Evolutionary conservation across 164 flowering plant species (phyloP).

Genomic region (Chimonanthus salicifolius): DNA sequence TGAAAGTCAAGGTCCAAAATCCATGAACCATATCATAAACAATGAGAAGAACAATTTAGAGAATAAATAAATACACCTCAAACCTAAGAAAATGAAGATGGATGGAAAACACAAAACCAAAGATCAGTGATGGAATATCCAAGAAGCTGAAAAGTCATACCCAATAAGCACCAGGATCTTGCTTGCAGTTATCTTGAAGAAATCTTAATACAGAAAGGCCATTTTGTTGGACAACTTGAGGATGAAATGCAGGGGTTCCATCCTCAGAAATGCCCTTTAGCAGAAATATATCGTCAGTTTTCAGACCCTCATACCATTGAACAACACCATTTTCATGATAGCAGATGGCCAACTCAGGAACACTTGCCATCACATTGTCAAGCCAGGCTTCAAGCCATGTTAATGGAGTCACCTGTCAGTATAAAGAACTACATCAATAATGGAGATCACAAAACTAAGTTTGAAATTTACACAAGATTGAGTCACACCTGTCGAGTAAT

Average conservation of each 20-base stretch:
- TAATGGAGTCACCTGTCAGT: slow-evolving; percentile 71
- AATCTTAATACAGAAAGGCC: slow-evolving; percentile 93
- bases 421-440: not conserved
- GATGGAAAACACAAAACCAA: slow-evolving; percentile 5
- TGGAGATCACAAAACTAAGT: not conserved
- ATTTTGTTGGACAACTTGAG: slow-evolving; percentile 95
- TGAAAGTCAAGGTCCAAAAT: not conserved
- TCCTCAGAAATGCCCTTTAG: slow-evolving; percentile 88
- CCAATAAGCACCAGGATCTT: slow-evolving; percentile 99
- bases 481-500: slow-evolving; percentile 27
- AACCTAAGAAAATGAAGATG: slow-evolving; percentile 3
- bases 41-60: not conserved
- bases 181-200: slow-evolving; percentile 94
- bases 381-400: slow-evolving; percentile 99
- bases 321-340: slow-evolving; percentile 94
- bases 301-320: slow-evolving; percentile 91
- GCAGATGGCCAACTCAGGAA: slow-evolving; percentile 94
- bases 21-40: not conserved
- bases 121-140: not conserved
- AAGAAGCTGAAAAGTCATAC: slow-evolving; percentile 27
- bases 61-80: not conserved
- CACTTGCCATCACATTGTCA: slow-evolving; percentile 98
- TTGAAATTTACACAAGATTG: not conserved
- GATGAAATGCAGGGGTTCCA: slow-evolving; percentile 93
- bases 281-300: slow-evolving; percentile 90